phyloP scores from a whole-genome alignment of 306 rosid genomes.

The Casuarina glauca region DNA sequence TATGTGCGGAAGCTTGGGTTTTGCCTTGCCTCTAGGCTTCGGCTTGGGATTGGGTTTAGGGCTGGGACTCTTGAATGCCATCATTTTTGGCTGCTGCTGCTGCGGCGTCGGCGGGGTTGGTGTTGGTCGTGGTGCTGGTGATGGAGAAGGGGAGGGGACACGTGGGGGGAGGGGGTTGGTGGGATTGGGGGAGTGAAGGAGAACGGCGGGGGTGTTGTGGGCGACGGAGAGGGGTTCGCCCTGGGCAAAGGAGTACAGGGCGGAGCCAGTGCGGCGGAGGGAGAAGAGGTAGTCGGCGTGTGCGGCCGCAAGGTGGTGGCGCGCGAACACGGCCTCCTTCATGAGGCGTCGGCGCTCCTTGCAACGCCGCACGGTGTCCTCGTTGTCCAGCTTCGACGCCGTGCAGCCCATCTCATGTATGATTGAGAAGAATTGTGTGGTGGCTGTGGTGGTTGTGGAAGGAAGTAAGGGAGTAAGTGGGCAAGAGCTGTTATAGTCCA shows the following conservation, averaged over 20 bases:
- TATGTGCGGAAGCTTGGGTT: constrained; percentile 84
- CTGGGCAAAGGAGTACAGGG: constrained; percentile 65
- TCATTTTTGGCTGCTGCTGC: constrained; percentile 37
- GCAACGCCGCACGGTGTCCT: constrained; percentile 90
- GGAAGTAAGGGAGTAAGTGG: background rate
- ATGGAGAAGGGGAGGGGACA: constrained; percentile 47
- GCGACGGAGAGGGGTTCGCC: constrained; percentile 80
- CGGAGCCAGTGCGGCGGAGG: constrained; percentile 84
- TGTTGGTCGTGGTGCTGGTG: constrained; percentile 55
- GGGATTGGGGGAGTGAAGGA: constrained; percentile 50
- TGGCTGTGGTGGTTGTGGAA: background rate
- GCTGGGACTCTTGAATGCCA: constrained; percentile 53
- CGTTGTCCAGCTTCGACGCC: constrained; percentile 86
- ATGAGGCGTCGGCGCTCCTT: constrained; percentile 94
- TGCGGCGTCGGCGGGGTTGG: constrained; percentile 63
- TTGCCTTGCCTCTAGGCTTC: constrained; percentile 41
- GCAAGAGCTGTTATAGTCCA: background rate
- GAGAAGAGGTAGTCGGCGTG: constrained; percentile 94
- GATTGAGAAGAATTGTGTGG: background rate
- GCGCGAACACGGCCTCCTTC: constrained; percentile 78
- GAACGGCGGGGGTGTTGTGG: constrained; percentile 78
- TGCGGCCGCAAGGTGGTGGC: constrained; percentile 93
- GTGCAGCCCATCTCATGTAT: constrained; percentile 70
- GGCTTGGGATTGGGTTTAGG: constrained; percentile 67
- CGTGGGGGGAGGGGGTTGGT: constrained; percentile 32